Evolutionary conservation across 2,329 filamentous ascomycete species (phyloP).

Genomic region (Magnaporthiopsis rhizophila): DNA sequence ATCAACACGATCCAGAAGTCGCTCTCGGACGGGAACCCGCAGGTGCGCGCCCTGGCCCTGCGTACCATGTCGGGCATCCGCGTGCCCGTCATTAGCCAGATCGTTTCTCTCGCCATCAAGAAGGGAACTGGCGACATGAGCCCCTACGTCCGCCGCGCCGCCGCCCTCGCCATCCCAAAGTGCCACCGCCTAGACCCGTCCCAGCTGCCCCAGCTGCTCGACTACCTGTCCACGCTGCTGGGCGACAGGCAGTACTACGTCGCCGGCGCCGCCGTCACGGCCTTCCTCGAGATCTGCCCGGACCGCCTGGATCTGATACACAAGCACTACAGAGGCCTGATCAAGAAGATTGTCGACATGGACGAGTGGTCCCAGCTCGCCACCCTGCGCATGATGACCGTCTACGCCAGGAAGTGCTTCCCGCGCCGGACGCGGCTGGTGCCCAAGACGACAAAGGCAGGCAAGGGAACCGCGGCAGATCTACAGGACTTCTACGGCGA

Average conservation of each 20-base stretch:
- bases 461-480: slow-evolving; percentile 29
- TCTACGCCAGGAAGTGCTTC: slow-evolving; percentile 83
- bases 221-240: slow-evolving; percentile 69
- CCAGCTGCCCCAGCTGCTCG: slow-evolving; percentile 75
- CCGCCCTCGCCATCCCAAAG: slow-evolving; percentile 89
- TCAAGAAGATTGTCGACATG: slow-evolving; percentile 94
- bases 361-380: slow-evolving; percentile 96
- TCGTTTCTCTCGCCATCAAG: slow-evolving; percentile 92
- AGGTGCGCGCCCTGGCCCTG: slow-evolving; percentile 83
- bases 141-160: slow-evolving; percentile 83
- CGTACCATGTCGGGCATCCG: slow-evolving; percentile 95
- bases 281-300: slow-evolving; percentile 84
- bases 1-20: slow-evolving; percentile 99
- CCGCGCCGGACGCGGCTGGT: slow-evolving; percentile 56
- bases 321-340: slow-evolving; percentile 74
- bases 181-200: slow-evolving; percentile 86
- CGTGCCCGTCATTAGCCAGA: slow-evolving; percentile 97
- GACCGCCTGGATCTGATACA: slow-evolving; percentile 84
- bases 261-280: slow-evolving; percentile 83
- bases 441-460: neutral
- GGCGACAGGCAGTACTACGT: slow-evolving; percentile 95
- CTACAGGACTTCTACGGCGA: slow-evolving; percentile 79
- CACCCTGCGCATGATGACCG: slow-evolving; percentile 70
- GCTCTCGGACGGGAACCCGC: slow-evolving; percentile 82
- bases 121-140: slow-evolving; percentile 92